These are phyloP conservation scores for Puccinia coronata DNA, from an alignment of 1,284 basidiomycete genomes.

Conservation along the genomic window DNA sequence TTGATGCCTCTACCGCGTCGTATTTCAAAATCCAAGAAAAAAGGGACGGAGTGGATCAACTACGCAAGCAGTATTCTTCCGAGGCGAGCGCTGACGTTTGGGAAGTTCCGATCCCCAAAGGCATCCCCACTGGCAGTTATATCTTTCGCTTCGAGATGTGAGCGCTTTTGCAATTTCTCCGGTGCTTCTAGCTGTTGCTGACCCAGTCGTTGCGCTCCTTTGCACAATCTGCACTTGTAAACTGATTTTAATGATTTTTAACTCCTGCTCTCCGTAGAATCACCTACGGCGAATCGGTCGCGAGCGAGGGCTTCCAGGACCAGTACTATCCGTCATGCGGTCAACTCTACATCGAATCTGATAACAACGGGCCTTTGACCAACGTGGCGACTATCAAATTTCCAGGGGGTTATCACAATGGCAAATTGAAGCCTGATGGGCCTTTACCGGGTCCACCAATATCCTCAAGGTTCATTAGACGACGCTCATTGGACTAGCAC, in stretches of 20 bases:
- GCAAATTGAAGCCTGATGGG: slow-evolving; percentile 7
- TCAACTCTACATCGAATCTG: slow-evolving; percentile 37
- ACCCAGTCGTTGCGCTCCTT: neutral
- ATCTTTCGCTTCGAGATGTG: slow-evolving; percentile 49
- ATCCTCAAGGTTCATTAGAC: neutral
- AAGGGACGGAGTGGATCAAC: slow-evolving; percentile 25
- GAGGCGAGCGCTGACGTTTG: slow-evolving; percentile 28
- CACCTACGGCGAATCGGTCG: slow-evolving; percentile 28
- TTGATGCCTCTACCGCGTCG: slow-evolving; percentile 35
- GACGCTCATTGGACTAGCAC: slow-evolving; percentile 1
- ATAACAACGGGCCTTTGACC: neutral
- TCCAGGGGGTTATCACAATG: slow-evolving; percentile 28
- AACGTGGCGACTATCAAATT: slow-evolving; percentile 1
- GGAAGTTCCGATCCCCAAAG: slow-evolving; percentile 32
- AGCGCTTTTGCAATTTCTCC: neutral
- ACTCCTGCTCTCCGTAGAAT: slow-evolving; percentile 8
- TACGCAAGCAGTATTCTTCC: slow-evolving; percentile 6
- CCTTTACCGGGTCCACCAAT: slow-evolving; percentile 20
- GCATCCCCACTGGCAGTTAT: slow-evolving; percentile 39
- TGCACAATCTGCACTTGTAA: neutral
- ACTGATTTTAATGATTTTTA: neutral
- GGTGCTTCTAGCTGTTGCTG: neutral
- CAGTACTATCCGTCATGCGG: slow-evolving; percentile 49
- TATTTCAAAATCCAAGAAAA: slow-evolving; percentile 43
- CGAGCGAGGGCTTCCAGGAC: slow-evolving; percentile 38